Percentiles rank a stretch among this genome's conserved stretches.
phyloP scores from a whole-genome alignment of 2,329 filamentous ascomycete genomes.

The Botrytis galanthina region DNA sequence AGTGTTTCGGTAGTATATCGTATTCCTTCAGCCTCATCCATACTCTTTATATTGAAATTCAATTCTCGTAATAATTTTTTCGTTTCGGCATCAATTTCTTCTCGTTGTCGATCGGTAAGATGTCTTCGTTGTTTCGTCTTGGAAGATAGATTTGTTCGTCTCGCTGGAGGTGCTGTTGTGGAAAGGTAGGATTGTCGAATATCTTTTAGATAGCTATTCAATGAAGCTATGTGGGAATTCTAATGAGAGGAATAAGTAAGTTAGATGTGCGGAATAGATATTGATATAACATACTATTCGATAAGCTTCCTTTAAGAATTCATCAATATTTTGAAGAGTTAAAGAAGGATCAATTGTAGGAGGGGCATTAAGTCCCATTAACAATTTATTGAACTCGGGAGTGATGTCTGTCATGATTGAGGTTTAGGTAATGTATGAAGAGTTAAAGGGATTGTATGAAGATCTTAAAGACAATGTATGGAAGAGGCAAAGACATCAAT shows the following conservation, averaged over 20 bases:
- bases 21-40: slow-evolving; percentile 79
- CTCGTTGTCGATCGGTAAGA: slow-evolving; percentile 76
- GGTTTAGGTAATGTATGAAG: no score
- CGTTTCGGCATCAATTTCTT: slow-evolving; percentile 82
- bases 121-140: slow-evolving; percentile 36
- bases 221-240: slow-evolving; percentile 81
- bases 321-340: slow-evolving; percentile 61
- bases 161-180: slow-evolving; percentile 67
- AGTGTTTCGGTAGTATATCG: slow-evolving; percentile 72
- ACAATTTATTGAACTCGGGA: slow-evolving; percentile 64
- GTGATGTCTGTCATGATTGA: slow-evolving; percentile 60
- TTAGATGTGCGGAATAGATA: slow-evolving; percentile 24
- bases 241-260: slow-evolving; percentile 41
- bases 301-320: slow-evolving; percentile 92
- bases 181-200: slow-evolving; percentile 92
- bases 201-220: slow-evolving; percentile 75
- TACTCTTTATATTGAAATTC: slow-evolving; percentile 73
- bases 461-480: no score
- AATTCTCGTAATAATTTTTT: slow-evolving; percentile 83
- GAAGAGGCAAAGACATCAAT: neutral
- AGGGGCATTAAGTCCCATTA: slow-evolving; percentile 57
- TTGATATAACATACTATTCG: slow-evolving; percentile 65
- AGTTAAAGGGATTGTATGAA: neutral
- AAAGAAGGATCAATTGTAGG: slow-evolving; percentile 41
- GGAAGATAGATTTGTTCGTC: slow-evolving; percentile 39